Base-by-base conservation (phyloP, 176 grass and related monocot genomes). In the Carex parvula region DNA sequence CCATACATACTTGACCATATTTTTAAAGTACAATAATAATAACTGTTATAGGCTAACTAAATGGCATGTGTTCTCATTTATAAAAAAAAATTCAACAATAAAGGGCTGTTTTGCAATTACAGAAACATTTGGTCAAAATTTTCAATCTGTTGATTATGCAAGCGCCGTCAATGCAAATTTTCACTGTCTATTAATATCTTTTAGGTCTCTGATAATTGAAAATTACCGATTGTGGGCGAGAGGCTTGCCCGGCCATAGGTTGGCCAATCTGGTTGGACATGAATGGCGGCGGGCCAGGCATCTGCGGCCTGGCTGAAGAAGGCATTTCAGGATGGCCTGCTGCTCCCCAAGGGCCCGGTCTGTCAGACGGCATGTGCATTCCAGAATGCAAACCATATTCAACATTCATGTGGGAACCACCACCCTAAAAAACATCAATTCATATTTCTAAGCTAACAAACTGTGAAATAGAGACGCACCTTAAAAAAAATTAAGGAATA, bases 311-410 rank as follows among this genome's bases (percentile, higher is more conserved):
- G 13, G 44, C 30, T 79, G 80, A 53, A 2, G 86, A 67, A 32
- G 84, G 14, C 80, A 83, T 81, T 81, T 99, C 93, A 60, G 88
- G 78, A 63, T 66, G 81, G 60, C 53, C 84, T 52, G 85, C 84
- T 32, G 86, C 63, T 16, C 55, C 85, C 97, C 97, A 99, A 37
- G 85, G 88, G 65, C 72, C 74, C 41, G 72, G 84, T 91, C 97
- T 94, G 58, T 95, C 93, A 63, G 87, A 84, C 81, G 89, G 88
- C 84, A 98, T 88, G 64, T 87, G 63, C 18, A 79, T 84, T 18
- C 82, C 64, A 64, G 37, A 86, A 86, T 88, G 92, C 65, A 77
- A 72, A 88, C 84, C 91, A 89, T 93, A 98, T 66, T 93, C 92
- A 8, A 77, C 69, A 61, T 35, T 80, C 48, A 88, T 83, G 84